phyloP scores from a whole-genome alignment of 495 filamentous ascomycete genomes.

The Cudoniella acicularis region DNA sequence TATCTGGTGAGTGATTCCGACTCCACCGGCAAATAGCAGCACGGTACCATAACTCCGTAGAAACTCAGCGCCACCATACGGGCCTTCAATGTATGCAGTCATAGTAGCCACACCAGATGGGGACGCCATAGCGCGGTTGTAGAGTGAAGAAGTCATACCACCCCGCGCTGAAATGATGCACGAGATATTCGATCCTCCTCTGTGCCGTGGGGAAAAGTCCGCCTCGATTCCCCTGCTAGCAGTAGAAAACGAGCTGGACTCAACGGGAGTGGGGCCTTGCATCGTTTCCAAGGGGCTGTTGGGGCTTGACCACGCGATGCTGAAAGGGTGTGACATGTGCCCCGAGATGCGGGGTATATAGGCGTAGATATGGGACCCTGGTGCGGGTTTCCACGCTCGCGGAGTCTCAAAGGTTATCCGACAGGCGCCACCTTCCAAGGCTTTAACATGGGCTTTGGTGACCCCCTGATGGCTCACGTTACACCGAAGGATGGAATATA shows the following conservation, averaged over 20 bases:
- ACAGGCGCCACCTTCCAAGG: conserved; percentile 73
- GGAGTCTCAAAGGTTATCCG: conserved; percentile 75
- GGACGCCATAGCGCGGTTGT: conserved; percentile 46
- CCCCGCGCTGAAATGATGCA: conserved; percentile 77
- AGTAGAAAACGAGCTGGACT: conserved; percentile 10
- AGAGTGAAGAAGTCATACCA: conserved; percentile 81
- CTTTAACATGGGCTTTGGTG: conserved; percentile 68
- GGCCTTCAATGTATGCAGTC: conserved; percentile 65
- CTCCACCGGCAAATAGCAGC: conserved; percentile 82
- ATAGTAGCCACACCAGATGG: conserved; percentile 35
- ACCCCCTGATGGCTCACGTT: conserved; percentile 56
- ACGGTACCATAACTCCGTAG: conserved; percentile 84
- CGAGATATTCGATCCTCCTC: conserved; percentile 46
- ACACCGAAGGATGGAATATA: conserved; percentile 51
- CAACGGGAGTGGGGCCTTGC: conserved; percentile 11
- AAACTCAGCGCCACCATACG: conserved; percentile 76
- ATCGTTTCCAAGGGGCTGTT: conserved; percentile 17
- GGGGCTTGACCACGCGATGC: conserved; percentile 72
- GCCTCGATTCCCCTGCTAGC: conserved; percentile 12
- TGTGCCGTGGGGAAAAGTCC: neutral
- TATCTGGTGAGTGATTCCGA: conserved; percentile 89
- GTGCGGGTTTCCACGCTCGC: conserved; percentile 67
- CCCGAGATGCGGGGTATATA: conserved; percentile 68
- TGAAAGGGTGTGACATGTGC: conserved; percentile 89
- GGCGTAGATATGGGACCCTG: conserved; percentile 82